These are phyloP conservation scores for Aspergillus sp. DNA, from an alignment of 2,329 filamentous ascomycete genomes.

Conservation along the genomic window DNA sequence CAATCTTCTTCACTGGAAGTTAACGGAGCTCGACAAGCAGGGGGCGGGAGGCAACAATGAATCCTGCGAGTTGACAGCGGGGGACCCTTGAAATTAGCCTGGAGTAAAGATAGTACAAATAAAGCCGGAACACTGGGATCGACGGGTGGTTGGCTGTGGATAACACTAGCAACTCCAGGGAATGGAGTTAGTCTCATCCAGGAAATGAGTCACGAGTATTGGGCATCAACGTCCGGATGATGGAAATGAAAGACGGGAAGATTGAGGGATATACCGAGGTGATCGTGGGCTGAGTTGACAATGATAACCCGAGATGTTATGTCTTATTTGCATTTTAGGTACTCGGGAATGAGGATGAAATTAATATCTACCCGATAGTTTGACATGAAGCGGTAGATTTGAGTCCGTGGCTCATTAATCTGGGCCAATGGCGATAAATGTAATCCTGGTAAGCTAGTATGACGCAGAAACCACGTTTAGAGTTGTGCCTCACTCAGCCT, in stretches of 20 bases:
- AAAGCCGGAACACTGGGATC: not conserved
- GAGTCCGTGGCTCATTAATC: not conserved
- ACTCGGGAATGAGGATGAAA: not conserved
- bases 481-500: slow-evolving; percentile 15
- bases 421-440: slow-evolving; percentile 6
- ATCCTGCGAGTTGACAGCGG: not conserved
- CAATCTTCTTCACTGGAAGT: not conserved
- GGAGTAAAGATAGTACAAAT: not conserved
- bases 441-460: slow-evolving; percentile 6
- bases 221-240: slow-evolving; percentile 6
- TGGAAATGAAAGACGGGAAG: not conserved
- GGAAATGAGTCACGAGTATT: slow-evolving; percentile 2
- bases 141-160: not conserved
- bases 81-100: not conserved
- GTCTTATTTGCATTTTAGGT: not conserved
- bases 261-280: not conserved
- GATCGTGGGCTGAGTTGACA: not conserved
- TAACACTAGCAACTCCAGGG: not conserved
- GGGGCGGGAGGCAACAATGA: not conserved
- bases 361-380: not conserved
- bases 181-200: not conserved
- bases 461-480: slow-evolving; percentile 14
- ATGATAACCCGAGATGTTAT: not conserved
- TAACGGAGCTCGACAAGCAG: not conserved
- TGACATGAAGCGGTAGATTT: slow-evolving; percentile 5